Evolutionary conservation across 805 yeast species (phyloP).

Genomic region (Myxozyma melibiosi): DNA sequence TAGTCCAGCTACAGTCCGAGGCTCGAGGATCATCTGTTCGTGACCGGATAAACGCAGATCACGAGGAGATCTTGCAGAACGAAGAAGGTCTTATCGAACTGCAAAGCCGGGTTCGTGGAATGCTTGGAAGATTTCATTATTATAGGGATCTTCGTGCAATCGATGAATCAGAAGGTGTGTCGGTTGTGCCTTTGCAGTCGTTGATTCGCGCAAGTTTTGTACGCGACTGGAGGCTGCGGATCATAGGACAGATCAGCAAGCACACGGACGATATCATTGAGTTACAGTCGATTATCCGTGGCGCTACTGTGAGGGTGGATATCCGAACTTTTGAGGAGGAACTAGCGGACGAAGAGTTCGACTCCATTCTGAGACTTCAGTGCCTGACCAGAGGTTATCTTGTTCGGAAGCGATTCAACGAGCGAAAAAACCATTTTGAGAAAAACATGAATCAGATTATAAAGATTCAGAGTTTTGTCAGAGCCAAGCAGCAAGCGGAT

Average conservation of each 20-base stretch:
- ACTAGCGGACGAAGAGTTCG: conserved; percentile 41
- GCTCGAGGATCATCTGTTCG: conserved; percentile 50
- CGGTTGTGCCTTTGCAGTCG: conserved; percentile 37
- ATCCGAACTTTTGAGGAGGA: conserved; percentile 40
- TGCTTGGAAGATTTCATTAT: conserved; percentile 25
- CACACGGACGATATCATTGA: conserved; percentile 34
- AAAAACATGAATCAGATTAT: conserved; percentile 61
- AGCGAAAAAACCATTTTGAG: conserved; percentile 52
- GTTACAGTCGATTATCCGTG: conserved; percentile 45
- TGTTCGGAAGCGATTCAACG: conserved; percentile 35
- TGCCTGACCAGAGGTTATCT: conserved; percentile 41
- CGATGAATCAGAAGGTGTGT: conserved; percentile 25
- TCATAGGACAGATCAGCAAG: conserved; percentile 22
- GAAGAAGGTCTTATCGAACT: conserved; percentile 28
- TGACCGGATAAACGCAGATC: conserved; percentile 17
- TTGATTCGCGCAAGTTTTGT: conserved; percentile 51
- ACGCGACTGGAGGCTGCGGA: conserved; percentile 27
- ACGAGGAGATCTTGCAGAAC: conserved; percentile 30
- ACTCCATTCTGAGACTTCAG: conserved; percentile 41
- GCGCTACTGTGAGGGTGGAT: conserved; percentile 43
- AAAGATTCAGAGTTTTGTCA: conserved; percentile 71
- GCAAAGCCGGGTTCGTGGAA: conserved; percentile 41
- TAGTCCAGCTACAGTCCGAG: conserved; percentile 57
- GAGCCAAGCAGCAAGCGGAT: conserved; percentile 64
- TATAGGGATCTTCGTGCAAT: conserved; percentile 20